Base-by-base conservation (phyloP, 2,329 filamentous ascomycete genomes). In the Fusarium liriodendri region DNA sequence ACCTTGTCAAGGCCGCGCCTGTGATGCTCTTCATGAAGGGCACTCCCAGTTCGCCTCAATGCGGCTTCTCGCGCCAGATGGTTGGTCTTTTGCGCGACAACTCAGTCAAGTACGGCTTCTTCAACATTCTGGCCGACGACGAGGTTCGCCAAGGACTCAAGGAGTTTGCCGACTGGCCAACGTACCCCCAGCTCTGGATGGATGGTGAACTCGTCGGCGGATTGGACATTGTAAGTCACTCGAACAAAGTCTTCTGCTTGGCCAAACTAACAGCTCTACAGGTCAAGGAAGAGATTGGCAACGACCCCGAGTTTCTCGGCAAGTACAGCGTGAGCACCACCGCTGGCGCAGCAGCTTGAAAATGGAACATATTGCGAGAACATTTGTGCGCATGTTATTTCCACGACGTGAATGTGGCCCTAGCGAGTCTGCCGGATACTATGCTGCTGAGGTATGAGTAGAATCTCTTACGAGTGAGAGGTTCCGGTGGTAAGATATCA, bases 1-100 rank as follows among this genome's bases (percentile, higher is more conserved):
- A 97, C 77, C 88, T 99, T 38, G 96, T 98, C 76, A 97, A 96
- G 86, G 97, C 97, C 6, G 96, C 97, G 35, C 95, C 95, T 0
- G 95, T 99, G 35, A 99, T 99, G 97, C 87, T 99, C 32, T 99
- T 99, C 84, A 98, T 98, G 95, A 98, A 98, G 86, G 95, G 95
- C n/a, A 97, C 94, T 4, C 95, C 95, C 0, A 94, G 92, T 74
- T 89, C 91, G 35, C 95, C 95, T 1, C 94, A 97, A 83, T 98
- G 95, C 80, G 95, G 97, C 3, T 99, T 99, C 85, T 97, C 94
- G 76, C 88, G 96, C 76, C 95, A 98, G 85, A 86, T 98, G 52
- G 97, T 99, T 50, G 91, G 87, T 29, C 90, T 99, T 55, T 85
- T 99, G 78, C 90, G 97, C 62, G 96, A 98, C 84, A 92, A 95